Conservation (phyloP, 2,329 filamentous ascomycete species). For the Grosmannia serpens region DNA sequence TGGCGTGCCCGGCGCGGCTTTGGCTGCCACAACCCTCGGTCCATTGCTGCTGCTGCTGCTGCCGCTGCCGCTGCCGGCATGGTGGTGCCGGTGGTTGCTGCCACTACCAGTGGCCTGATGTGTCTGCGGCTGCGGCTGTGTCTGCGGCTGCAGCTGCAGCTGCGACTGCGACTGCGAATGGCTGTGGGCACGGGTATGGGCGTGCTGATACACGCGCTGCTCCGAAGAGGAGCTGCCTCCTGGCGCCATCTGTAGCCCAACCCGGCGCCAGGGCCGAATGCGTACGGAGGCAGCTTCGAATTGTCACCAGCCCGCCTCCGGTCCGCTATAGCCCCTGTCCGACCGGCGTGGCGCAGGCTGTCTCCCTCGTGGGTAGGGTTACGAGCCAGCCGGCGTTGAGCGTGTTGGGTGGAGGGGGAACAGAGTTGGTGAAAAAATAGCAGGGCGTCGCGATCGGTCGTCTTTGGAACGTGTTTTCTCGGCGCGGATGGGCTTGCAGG, state of each 20-base stretch:
- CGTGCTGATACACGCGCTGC: conserved; percentile 7
- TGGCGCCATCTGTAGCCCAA: conserved; percentile 2
- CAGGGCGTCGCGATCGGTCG: not conserved
- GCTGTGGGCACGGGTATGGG: not conserved
- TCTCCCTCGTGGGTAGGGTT: not conserved
- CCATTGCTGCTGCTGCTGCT: conserved; percentile 1
- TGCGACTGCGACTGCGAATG: not conserved
- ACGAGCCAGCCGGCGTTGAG: not conserved
- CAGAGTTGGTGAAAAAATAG: not conserved
- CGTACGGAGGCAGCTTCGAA: not conserved
- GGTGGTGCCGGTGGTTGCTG: not conserved
- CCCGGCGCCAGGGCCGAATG: conserved; percentile 3
- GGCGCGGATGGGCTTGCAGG: not conserved
- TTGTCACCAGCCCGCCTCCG: not conserved
- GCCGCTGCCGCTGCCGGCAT: not conserved
- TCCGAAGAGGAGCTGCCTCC: conserved; percentile 9
- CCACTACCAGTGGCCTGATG: not conserved
- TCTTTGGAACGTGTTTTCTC: conserved; percentile 3
- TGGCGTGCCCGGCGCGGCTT: conserved; percentile 13
- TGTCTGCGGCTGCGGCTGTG: not conserved
- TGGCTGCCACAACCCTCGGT: conserved; percentile 9
- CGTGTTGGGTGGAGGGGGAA: not conserved
- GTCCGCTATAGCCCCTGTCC: not conserved
- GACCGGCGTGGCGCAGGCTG: not conserved
- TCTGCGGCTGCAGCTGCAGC: not conserved